Evolutionary conservation across 108 stramenopile genomes (phyloP), one percentile per base, ranked within the genome.

Genomic region (Cyclotella choctawhatcheeana): DNA sequence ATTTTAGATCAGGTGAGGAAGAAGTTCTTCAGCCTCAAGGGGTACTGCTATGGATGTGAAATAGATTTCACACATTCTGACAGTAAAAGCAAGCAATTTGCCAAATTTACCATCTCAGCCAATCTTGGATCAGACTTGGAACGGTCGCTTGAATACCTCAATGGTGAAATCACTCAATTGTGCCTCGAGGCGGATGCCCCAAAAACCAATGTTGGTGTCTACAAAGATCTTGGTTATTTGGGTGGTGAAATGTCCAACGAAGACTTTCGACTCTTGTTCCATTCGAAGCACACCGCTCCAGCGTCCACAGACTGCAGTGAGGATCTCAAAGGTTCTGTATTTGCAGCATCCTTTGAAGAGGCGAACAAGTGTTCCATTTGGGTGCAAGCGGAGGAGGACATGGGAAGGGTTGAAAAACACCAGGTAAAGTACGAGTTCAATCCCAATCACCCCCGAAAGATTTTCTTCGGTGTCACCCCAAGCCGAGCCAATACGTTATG

Each of bases 41-140:
- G 82, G 7, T 56, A 65, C 47, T 90, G 90, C 55, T 77, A 81
- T 26, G 88, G 72, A 51, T 87, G 89, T 12, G 84, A 79, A 5
- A 67, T 92, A 6, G 69, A 70, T 2, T 90, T 92, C 61, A 80
- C 77, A 21, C 87, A 86, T 70, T 94, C 93, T 2, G 89, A 89
- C 54, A 87, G 86, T 50, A 90, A 89, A 74, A 87, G 86, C 33
- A 94, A 94, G 59, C 79, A 88, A 59, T 90, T 94, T 70, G 88
- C 88, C 4, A 92, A 89, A 51, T 81, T 84, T 44, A 58, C 75
- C 5, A 59, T 91, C 25, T 63, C 58, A 20, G 74, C 86, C 17
- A 90, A 90, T 3, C 2, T 74, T 75, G 52, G 80, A 75, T 40
- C 64, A 71, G 20, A 43, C 86, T 14, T 88, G 86, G 86, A 85